Evolutionary conservation across 805 yeast genomes (phyloP).

Genomic region (Saccharomycopsis sp.): DNA sequence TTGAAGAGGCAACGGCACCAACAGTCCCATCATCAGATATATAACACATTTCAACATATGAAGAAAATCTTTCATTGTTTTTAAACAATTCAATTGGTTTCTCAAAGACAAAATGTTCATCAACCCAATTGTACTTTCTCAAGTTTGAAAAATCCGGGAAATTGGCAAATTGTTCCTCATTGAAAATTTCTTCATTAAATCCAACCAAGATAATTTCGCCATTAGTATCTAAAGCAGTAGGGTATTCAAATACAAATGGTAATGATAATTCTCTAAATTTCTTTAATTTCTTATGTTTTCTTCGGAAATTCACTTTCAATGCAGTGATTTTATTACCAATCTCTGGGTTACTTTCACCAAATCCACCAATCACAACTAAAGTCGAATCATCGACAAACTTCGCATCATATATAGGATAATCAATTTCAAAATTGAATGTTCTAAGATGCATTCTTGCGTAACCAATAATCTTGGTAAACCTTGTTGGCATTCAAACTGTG

Average conservation of each 20-base stretch:
- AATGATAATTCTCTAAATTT: slow-evolving; percentile 56
- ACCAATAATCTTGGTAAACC: no score
- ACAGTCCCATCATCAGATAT: slow-evolving; percentile 52
- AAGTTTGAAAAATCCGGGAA: slow-evolving; percentile 32
- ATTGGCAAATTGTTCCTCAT: slow-evolving; percentile 34
- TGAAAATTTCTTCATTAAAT: slow-evolving; percentile 60
- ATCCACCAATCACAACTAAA: slow-evolving; percentile 83
- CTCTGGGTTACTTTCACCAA: slow-evolving; percentile 90
- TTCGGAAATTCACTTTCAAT: slow-evolving; percentile 47
- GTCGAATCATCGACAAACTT: slow-evolving; percentile 55
- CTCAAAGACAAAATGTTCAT: slow-evolving; percentile 54
- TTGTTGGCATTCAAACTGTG: no score
- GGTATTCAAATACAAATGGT: slow-evolving; percentile 72
- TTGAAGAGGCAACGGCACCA: slow-evolving; percentile 64
- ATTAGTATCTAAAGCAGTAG: slow-evolving; percentile 66
- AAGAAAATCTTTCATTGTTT: slow-evolving; percentile 35
- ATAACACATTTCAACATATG: slow-evolving; percentile 32
- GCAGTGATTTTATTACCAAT: slow-evolving; percentile 78
- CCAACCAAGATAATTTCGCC: slow-evolving; percentile 55
- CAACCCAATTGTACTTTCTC: slow-evolving; percentile 49
- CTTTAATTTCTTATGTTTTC: slow-evolving; percentile 37
- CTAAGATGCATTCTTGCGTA: slow-evolving; percentile 12
- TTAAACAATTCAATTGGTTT: slow-evolving; percentile 53
- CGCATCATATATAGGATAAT: slow-evolving; percentile 79
- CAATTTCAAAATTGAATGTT: slow-evolving; percentile 28